These are phyloP conservation scores for Solanum sparsipilum DNA, from an alignment of 257 asterid genomes.

Conservation along the genomic window DNA sequence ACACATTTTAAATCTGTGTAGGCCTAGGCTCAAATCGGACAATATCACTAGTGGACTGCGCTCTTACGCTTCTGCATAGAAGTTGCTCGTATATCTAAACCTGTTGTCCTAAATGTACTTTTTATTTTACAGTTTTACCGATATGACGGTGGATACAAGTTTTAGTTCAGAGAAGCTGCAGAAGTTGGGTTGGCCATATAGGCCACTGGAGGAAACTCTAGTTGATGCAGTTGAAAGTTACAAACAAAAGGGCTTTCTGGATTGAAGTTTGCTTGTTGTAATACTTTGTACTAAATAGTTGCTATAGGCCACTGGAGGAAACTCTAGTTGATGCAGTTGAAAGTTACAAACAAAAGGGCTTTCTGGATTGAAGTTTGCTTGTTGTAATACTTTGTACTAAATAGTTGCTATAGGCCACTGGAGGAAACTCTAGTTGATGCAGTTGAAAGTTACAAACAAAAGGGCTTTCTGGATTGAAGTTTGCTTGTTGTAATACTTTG, in stretches of 20 bases:
- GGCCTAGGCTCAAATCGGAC: not conserved
- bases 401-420: conserved; percentile 23
- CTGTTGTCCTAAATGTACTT: not conserved
- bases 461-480: conserved; percentile 26
- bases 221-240: conserved; percentile 56
- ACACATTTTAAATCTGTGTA: not conserved
- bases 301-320: conserved; percentile 39
- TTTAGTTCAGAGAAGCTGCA: conserved; percentile 47
- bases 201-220: conserved; percentile 52
- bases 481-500: not conserved
- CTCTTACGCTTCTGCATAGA: not conserved
- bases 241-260: conserved; percentile 36
- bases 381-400: not conserved
- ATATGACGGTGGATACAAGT: conserved; percentile 1
- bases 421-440: conserved; percentile 53
- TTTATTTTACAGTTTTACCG: conserved; percentile 36
- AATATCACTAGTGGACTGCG: not conserved
- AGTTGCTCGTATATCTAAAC: not conserved
- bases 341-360: conserved; percentile 41
- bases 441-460: conserved; percentile 49
- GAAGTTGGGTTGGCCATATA: conserved; percentile 55
- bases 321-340: conserved; percentile 57
- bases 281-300: not conserved
- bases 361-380: conserved; percentile 12
- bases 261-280: not conserved